Conservation (phyloP, 176 grass and related monocot genomes). For the Pontederia paniculata region DNA sequence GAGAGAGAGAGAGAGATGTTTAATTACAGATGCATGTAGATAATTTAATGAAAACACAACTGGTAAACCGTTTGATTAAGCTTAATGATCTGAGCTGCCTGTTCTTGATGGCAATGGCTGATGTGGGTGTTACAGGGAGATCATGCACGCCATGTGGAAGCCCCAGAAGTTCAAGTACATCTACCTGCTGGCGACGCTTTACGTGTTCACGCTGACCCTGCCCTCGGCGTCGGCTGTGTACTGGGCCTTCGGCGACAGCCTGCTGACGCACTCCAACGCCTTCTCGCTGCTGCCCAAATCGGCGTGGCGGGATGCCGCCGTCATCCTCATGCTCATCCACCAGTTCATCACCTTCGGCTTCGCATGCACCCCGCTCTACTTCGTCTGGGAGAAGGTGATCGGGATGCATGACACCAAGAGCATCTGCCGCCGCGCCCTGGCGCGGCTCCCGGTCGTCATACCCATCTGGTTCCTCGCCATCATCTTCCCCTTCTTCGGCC, state of each 20-base stretch:
- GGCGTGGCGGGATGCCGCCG: slow-evolving; percentile 46
- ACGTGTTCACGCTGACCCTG: slow-evolving; percentile 68
- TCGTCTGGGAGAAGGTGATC: slow-evolving; percentile 80
- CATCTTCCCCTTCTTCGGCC: slow-evolving; percentile 22
- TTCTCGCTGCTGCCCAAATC: slow-evolving; percentile 43
- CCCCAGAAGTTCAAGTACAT: slow-evolving; percentile 74
- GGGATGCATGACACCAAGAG: slow-evolving; percentile 39
- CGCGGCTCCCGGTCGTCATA: slow-evolving; percentile 14
- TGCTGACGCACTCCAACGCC: slow-evolving; percentile 60
- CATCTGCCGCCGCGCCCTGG: slow-evolving; percentile 16
- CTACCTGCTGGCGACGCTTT: slow-evolving; percentile 56
- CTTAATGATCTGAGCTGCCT: too few relatives aligned
- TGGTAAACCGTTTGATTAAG: too few relatives aligned
- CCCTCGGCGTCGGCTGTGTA: slow-evolving; percentile 56
- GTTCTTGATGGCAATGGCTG: too few relatives aligned
- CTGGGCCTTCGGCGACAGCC: slow-evolving; percentile 61
- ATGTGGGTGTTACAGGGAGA: slow-evolving; percentile 28
- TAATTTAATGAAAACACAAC: too few relatives aligned
- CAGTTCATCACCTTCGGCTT: slow-evolving; percentile 93
- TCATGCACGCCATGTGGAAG: slow-evolving; percentile 85
- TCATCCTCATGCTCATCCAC: slow-evolving; percentile 68
- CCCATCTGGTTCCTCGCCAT: slow-evolving; percentile 24
- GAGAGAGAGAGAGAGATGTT: too few relatives aligned
- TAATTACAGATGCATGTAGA: too few relatives aligned
- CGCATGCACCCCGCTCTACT: slow-evolving; percentile 78